Percentiles rank a stretch among this genome's conserved stretches.
These are phyloP conservation scores for Corylus avellana DNA, from an alignment of 306 rosid species.

Conservation along the genomic window DNA sequence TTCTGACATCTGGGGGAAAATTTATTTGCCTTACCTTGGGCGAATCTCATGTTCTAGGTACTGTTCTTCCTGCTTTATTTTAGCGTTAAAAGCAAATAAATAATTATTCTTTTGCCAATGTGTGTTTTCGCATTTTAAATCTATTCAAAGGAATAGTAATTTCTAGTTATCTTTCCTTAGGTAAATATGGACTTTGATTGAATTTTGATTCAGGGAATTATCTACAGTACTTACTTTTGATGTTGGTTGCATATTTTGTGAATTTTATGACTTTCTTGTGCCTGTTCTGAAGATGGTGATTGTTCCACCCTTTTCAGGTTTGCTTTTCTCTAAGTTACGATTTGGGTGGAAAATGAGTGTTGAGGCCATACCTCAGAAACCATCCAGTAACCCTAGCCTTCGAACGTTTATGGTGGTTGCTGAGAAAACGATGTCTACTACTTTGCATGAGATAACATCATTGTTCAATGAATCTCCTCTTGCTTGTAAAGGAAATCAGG, in stretches of 20 bases:
- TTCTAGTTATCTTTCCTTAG: constrained; percentile 20
- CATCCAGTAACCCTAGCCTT: constrained; percentile 64
- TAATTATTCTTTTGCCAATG: background rate
- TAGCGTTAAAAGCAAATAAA: background rate
- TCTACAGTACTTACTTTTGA: background rate
- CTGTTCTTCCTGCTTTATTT: constrained; percentile 9
- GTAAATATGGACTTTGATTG: constrained; percentile 6
- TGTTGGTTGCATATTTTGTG: background rate
- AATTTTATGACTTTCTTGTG: background rate
- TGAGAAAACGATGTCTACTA: constrained; percentile 66
- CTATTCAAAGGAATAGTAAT: background rate
- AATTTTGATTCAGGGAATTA: constrained; percentile 2
- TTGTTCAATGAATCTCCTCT: constrained; percentile 48
- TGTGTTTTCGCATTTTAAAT: background rate
- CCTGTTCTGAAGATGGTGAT: background rate
- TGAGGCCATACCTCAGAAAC: constrained; percentile 65
- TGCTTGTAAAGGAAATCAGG: constrained; percentile 71
- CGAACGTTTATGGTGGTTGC: constrained; percentile 83
- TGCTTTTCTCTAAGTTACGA: constrained; percentile 76
- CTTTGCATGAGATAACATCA: constrained; percentile 59
- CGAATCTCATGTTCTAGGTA: constrained; percentile 88
- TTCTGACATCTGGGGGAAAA: constrained; percentile 76
- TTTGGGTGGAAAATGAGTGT: constrained; percentile 89
- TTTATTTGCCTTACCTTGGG: constrained; percentile 89
- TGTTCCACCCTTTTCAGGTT: constrained; percentile 47